Evolutionary conservation across 208 protist species (phyloP).

Genomic region (Trypanosoma brucei): DNA sequence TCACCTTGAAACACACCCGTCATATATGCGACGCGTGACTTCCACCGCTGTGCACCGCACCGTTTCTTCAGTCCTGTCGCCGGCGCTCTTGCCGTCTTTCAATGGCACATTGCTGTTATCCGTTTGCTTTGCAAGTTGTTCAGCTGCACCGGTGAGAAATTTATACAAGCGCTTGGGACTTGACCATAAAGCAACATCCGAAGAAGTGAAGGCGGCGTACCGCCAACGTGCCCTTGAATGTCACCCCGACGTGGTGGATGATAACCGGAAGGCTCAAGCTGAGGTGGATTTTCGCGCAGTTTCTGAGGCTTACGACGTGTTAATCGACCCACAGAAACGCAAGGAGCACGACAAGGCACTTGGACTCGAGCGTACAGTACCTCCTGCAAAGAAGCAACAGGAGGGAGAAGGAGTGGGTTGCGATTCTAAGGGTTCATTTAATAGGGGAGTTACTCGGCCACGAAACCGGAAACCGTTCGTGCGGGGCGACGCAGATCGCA

Average conservation of each 20-base stretch:
- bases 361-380: constrained; percentile 25
- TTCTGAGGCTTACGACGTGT: constrained; percentile 38
- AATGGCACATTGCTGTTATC: constrained; percentile 1
- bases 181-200: constrained; percentile 33
- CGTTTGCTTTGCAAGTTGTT: constrained; percentile 18
- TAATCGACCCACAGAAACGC: constrained; percentile 33
- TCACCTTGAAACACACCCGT: too few relatives aligned
- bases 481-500: constrained; percentile 75
- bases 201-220: constrained; percentile 45
- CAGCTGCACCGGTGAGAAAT: constrained; percentile 24
- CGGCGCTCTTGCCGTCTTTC: not conserved
- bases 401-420: constrained; percentile 2
- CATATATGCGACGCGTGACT: not conserved
- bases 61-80: not conserved
- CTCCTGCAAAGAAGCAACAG: constrained; percentile 8
- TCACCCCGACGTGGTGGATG: constrained; percentile 37
- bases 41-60: not conserved
- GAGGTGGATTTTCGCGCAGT: constrained; percentile 31
- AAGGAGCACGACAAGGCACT: constrained; percentile 36
- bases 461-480: constrained; percentile 46
- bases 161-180: constrained; percentile 70
- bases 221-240: constrained; percentile 27
- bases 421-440: not conserved
- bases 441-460: constrained; percentile 2
- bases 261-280: constrained; percentile 18